Conservation (phyloP, 2,329 filamentous ascomycete genomes). For the Microdochium trichocladiopsis region DNA sequence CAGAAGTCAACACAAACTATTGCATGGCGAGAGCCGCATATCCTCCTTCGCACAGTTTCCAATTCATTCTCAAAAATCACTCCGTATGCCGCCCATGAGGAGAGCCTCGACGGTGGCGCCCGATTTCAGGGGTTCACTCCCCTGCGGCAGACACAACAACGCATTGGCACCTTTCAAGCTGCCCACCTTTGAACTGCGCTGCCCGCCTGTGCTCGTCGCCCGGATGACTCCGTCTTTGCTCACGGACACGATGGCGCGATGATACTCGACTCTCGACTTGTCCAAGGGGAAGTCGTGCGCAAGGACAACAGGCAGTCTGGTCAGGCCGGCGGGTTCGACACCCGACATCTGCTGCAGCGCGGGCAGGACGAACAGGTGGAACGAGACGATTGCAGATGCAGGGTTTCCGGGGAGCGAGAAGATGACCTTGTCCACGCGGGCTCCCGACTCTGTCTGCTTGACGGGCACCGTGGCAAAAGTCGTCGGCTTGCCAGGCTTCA, state of each 20-base stretch:
- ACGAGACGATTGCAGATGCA: slow-evolving; percentile 85
- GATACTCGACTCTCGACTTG: slow-evolving; percentile 75
- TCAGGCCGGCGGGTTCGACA: slow-evolving; percentile 59
- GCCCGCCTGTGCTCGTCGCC: slow-evolving; percentile 79
- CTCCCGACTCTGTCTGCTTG: slow-evolving; percentile 31
- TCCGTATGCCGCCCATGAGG: slow-evolving; percentile 52
- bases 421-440: slow-evolving; percentile 56
- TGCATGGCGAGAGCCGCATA: no score
- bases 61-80: not conserved
- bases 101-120: slow-evolving; percentile 70
- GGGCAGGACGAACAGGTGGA: slow-evolving; percentile 89
- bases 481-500: slow-evolving; percentile 98
- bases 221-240: slow-evolving; percentile 60
- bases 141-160: slow-evolving; percentile 66
- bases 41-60: no score
- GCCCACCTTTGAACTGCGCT: slow-evolving; percentile 83
- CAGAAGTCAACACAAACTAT: no score
- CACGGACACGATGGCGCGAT: slow-evolving; percentile 69
- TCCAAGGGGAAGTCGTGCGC: slow-evolving; percentile 71
- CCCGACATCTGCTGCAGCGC: slow-evolving; percentile 73
- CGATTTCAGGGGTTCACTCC: slow-evolving; percentile 56
- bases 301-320: slow-evolving; percentile 63
- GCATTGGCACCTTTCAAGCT: slow-evolving; percentile 88
- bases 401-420: slow-evolving; percentile 94
- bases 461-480: slow-evolving; percentile 86